phyloP scores from a whole-genome alignment of 1,284 basidiomycete genomes.

The Quambalaria eucalypti region DNA sequence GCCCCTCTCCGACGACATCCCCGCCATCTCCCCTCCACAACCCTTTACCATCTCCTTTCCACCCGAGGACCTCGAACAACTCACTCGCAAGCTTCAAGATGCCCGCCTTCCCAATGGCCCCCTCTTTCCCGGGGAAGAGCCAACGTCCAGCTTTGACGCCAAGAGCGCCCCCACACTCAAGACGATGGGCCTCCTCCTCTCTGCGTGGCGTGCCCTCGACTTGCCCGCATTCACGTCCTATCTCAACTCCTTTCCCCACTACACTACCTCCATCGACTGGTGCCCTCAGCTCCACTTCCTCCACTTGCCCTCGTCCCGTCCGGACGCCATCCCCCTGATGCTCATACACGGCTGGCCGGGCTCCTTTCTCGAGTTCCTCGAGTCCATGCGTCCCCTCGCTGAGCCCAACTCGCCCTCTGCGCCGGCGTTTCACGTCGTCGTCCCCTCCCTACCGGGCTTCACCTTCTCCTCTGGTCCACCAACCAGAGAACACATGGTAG shows the following conservation, averaged over 20 bases:
- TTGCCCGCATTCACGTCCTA: constrained; percentile 8
- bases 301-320: constrained; percentile 11
- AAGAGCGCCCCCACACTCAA: constrained; percentile 8
- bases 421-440: constrained; percentile 26
- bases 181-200: too few species aligned
- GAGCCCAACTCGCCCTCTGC: background rate
- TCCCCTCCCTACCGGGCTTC: constrained; percentile 33
- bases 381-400: constrained; percentile 1
- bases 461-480: constrained; percentile 21
- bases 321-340: constrained; percentile 31
- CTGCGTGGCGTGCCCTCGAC: constrained; percentile 17
- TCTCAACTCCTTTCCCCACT: constrained; percentile 14
- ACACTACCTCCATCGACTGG: constrained; percentile 21
- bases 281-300: constrained; percentile 28
- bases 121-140: constrained; percentile 18
- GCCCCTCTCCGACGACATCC: background rate
- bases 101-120: constrained; percentile 15
- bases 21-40: background rate
- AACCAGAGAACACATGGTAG: constrained; percentile 19
- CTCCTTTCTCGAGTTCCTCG: constrained; percentile 4
- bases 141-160: constrained; percentile 13
- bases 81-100: constrained; percentile 25
- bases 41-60: constrained; percentile 15
- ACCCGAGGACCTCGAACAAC: constrained; percentile 18
- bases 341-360: constrained; percentile 32